Conservation (phyloP, 1,284 basidiomycete genomes). For the Rhodotorula sp. region DNA sequence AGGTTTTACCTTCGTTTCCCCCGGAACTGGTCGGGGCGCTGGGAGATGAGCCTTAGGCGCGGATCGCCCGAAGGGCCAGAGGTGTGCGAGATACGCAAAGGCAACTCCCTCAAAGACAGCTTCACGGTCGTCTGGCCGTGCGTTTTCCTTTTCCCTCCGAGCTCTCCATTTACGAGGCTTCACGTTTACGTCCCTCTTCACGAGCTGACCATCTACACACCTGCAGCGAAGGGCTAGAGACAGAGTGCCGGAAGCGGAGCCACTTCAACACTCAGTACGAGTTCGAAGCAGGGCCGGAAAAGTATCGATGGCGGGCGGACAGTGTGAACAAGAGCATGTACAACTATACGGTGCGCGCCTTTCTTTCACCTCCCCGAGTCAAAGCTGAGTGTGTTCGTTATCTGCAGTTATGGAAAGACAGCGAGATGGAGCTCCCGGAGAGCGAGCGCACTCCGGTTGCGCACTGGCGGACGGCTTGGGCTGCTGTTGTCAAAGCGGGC, state of each 20-base stretch:
- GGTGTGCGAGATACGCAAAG: no score
- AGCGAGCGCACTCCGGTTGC: background rate
- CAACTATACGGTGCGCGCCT: conserved; percentile 4
- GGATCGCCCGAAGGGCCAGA: no score
- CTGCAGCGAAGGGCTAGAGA: background rate
- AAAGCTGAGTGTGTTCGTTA: background rate
- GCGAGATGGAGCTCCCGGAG: background rate
- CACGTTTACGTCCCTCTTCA: no score
- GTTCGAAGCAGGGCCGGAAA: background rate
- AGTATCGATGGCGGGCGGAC: conserved; percentile 1
- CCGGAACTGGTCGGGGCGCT: no score
- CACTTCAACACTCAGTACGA: background rate
- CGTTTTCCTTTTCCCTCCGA: no score
- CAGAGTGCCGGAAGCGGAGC: background rate
- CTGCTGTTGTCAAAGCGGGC: conserved; percentile 13
- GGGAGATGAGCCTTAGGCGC: no score
- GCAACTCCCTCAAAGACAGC: no score
- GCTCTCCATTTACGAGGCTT: no score
- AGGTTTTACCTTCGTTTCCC: no score
- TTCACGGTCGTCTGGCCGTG: no score
- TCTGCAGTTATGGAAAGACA: background rate
- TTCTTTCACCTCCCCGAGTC: background rate
- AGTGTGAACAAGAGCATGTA: background rate
- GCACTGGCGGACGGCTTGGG: background rate
- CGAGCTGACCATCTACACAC: background rate